These are phyloP conservation scores for Cercospora citrullina DNA, from an alignment of 2,329 filamentous ascomycete species.

Conservation along the genomic window DNA sequence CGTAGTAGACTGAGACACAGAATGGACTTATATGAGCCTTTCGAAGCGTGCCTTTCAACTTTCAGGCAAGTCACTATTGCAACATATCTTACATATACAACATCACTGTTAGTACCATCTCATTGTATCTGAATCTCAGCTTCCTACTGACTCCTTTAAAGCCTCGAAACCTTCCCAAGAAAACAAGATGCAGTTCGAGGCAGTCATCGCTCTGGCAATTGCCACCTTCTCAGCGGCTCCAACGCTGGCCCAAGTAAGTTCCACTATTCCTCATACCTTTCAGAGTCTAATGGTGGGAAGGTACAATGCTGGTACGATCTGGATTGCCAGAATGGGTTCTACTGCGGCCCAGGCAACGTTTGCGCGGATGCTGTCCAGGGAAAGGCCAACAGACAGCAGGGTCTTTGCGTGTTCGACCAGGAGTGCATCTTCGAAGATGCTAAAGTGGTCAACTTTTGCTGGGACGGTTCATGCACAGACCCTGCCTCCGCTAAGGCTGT, in stretches of 20 bases:
- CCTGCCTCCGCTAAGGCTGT: not conserved
- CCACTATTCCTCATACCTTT: no score
- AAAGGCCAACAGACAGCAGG: not conserved
- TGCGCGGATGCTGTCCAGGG: not conserved
- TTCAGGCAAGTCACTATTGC: not conserved
- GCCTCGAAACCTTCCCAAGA: not conserved
- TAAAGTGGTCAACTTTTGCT: not conserved
- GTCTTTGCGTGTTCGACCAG: not conserved
- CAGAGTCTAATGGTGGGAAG: no score
- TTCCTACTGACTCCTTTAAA: not conserved
- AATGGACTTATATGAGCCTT: not conserved
- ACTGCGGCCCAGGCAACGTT: not conserved
- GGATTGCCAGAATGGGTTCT: not conserved
- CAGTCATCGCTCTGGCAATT: not conserved
- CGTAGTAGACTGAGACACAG: not conserved
- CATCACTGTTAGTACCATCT: not conserved
- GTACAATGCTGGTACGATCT: not conserved
- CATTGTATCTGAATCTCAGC: not conserved
- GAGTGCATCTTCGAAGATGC: not conserved
- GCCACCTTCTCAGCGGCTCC: not conserved
- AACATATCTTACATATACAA: not conserved
- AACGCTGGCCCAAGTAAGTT: not conserved
- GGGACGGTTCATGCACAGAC: not conserved
- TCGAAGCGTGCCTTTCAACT: not conserved
- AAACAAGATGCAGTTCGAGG: not conserved